Conservation (phyloP, 2,329 filamentous ascomycete genomes). For the Aureobasidium sp. region DNA sequence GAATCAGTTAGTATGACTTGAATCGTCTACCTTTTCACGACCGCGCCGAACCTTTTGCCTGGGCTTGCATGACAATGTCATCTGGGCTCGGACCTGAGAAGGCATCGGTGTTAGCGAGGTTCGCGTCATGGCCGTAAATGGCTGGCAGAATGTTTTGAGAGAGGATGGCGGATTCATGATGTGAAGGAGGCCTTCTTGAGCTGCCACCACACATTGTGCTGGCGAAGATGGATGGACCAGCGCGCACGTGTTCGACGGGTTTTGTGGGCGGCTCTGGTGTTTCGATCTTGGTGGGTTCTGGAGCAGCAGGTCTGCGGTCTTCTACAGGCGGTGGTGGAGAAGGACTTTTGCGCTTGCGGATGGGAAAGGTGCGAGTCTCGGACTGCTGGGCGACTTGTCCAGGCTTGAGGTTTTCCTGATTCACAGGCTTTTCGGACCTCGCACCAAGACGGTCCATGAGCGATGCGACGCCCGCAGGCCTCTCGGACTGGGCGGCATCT, state of each 20-base stretch:
- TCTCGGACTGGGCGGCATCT: conserved; percentile 16
- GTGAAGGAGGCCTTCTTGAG: not conserved
- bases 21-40: not conserved
- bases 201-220: conserved; percentile 14
- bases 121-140: conserved; percentile 33
- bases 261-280: not conserved
- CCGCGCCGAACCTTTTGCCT: conserved; percentile 44
- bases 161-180: not conserved
- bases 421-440: conserved; percentile 17
- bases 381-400: not conserved
- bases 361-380: not conserved
- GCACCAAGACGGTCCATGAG: conserved; percentile 39
- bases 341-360: conserved; percentile 17
- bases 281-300: not conserved
- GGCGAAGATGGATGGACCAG: conserved; percentile 17
- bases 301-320: conserved; percentile 8
- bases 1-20: conserved; percentile 14
- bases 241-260: conserved; percentile 2
- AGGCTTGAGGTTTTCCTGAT: not conserved
- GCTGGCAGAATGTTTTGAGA: conserved; percentile 30
- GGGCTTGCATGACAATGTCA: conserved; percentile 78
- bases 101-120: conserved; percentile 46
- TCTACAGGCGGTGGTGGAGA: conserved; percentile 15
- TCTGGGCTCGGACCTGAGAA: conserved; percentile 88
- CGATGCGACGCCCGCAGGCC: conserved; percentile 28